These are phyloP conservation scores for Cladorrhinum sp. DNA, from an alignment of 2,329 filamentous ascomycete genomes.

Conservation along the genomic window DNA sequence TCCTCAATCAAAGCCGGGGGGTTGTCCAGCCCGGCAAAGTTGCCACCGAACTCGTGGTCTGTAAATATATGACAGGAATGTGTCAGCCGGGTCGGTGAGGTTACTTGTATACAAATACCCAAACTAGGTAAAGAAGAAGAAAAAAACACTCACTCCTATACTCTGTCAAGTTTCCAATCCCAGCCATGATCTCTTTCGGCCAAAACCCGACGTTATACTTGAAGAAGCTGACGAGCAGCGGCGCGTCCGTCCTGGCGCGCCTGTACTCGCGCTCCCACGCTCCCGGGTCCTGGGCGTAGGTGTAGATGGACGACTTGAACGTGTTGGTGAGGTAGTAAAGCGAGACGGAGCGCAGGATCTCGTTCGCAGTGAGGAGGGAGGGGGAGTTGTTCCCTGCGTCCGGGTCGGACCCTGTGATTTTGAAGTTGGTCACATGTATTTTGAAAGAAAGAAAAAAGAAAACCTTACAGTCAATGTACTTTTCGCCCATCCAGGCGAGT, in stretches of 20 bases:
- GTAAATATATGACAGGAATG: background rate
- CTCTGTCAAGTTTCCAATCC: constrained; percentile 16
- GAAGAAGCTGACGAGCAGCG: constrained; percentile 23
- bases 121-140: no score
- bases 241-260: constrained; percentile 25
- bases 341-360: constrained; percentile 20
- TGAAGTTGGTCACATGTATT: no score
- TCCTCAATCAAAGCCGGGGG: constrained; percentile 22
- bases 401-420: constrained; percentile 19
- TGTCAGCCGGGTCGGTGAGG: background rate
- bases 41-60: constrained; percentile 25
- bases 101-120: background rate
- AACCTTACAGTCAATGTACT: constrained; percentile 9
- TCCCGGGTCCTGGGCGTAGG: constrained; percentile 37
- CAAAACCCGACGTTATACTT: constrained; percentile 23
- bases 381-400: constrained; percentile 16
- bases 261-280: constrained; percentile 36
- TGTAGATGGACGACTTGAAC: constrained; percentile 35
- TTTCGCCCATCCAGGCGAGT: constrained; percentile 23
- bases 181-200: constrained; percentile 12
- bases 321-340: constrained; percentile 21
- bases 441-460: background rate
- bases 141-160: constrained; percentile 15
- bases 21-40: constrained; percentile 24
- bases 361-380: constrained; percentile 17